Evolutionary conservation across 495 filamentous ascomycete species (phyloP).

Genomic region (Penicillium argentinense): DNA sequence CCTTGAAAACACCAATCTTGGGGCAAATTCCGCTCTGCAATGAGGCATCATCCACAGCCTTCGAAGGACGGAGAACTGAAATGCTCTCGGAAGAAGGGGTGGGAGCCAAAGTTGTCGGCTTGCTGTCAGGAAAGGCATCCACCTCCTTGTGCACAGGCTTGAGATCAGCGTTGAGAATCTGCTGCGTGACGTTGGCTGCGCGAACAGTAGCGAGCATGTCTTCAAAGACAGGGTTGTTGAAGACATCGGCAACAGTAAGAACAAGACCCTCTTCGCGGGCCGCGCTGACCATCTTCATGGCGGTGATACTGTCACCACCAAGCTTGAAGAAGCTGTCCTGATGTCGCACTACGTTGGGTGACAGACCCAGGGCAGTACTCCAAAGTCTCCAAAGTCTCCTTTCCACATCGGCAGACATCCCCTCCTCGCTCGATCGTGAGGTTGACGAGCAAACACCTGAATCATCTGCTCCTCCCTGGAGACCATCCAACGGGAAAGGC

Average conservation of each 20-base stretch:
- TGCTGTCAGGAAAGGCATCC: conserved; percentile 18
- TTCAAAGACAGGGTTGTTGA: conserved; percentile 46
- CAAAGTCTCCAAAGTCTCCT: conserved; percentile 46
- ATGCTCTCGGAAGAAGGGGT: conserved; percentile 43
- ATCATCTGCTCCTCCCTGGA: conserved; percentile 21
- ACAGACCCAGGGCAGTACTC: conserved; percentile 44
- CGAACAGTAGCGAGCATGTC: conserved; percentile 43
- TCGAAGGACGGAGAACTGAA: conserved; percentile 39
- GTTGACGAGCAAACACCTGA: conserved; percentile 26
- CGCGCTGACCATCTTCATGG: conserved; percentile 67
- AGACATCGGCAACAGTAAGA: conserved; percentile 56
- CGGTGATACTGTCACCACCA: conserved; percentile 58
- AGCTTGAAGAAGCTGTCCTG: conserved; percentile 51
- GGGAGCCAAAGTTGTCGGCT: conserved; percentile 11
- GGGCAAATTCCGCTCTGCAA: conserved; percentile 51
- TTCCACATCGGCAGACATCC: conserved; percentile 28
- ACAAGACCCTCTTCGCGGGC: conserved; percentile 53
- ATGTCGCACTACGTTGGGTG: conserved; percentile 37
- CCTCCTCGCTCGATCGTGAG: conserved; percentile 26
- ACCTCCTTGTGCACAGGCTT: conserved; percentile 18
- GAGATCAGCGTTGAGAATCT: conserved; percentile 24
- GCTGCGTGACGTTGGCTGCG: conserved; percentile 26
- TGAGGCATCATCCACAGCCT: conserved; percentile 39
- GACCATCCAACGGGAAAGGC: conserved; percentile 18
- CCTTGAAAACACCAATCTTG: conserved; percentile 54